Base-by-base conservation (phyloP, 176 grass and related monocot genomes). In the Avena sativa region DNA sequence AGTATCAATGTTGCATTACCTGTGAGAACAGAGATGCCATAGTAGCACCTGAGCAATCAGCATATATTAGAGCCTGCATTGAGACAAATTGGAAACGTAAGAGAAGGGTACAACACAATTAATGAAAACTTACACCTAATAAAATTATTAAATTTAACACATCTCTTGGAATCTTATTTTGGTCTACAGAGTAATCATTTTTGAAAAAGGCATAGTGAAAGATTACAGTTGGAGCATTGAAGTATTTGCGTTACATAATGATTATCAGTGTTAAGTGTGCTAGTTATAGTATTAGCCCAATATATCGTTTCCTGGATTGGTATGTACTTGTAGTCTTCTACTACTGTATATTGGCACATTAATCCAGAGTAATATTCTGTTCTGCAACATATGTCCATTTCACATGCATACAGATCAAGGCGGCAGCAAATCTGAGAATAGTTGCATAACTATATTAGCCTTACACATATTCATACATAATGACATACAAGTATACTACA, bases 51-150 rank as follows among this genome's bases (percentile, higher is more conserved):
- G 92, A 92, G 50, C 83, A 90, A 86, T 94, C 92, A 84, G 87
- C 84, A 91, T 86, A 91, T 61, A 87, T 76, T 89, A 98, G 96
- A 89, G 79, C 87, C 93, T 98, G 83, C 89, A 93, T 21, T 83
- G 55, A 85, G 34, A 79, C 17, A 87, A 89, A 82, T 57, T 86
- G 68, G 85, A 46, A 79, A n/a, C 83, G 8, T 11, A 78, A 10
- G 53, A 71, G 49, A 88, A 80, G 36, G 79, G 61, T 43, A 86
- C 4, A 2, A 38, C 12, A 80, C 8, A 71, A 61, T 60, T 81
- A 75, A 75, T 82, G 10, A 81, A 64, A 53, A 81, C 30, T 8
- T 52, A 14, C 62, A 44, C 81, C 70, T 32, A 78, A 89, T 46
- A 49, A 64, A 62, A 55, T 15, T 5, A 74, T 7, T 74, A 62